phyloP scores from a whole-genome alignment of 768 basidiomycete species.

The Hygrophorus pudorinus region DNA sequence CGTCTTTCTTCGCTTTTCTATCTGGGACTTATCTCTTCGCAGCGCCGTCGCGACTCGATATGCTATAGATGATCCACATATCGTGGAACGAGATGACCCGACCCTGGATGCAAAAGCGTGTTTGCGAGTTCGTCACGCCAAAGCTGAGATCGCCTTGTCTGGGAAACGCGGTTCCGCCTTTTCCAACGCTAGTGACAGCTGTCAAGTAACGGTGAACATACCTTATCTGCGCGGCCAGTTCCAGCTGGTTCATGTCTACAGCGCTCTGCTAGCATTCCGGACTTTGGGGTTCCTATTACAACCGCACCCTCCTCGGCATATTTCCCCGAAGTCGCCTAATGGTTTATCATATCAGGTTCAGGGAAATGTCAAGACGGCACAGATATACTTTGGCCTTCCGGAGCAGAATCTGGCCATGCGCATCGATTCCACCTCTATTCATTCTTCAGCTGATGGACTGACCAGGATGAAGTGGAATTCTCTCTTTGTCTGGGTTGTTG shows the following conservation, averaged over 20 bases:
- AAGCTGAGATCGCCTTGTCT: conserved; percentile 19
- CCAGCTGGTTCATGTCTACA: conserved; percentile 62
- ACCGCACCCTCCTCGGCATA: conserved; percentile 13
- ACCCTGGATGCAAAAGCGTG: conserved; percentile 33
- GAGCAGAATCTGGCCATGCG: conserved; percentile 37
- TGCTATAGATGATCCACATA: conserved; percentile 55
- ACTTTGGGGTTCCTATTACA: conserved; percentile 33
- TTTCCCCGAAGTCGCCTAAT: conserved; percentile 10
- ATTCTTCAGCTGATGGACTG: conserved; percentile 16
- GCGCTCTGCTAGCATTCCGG: conserved; percentile 49
- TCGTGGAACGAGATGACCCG: conserved; percentile 43
- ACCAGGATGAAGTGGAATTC: conserved; percentile 29
- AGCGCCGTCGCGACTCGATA: conserved; percentile 58
- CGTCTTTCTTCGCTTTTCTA: conserved; percentile 31
- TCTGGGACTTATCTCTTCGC: conserved; percentile 44
- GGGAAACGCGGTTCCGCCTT: conserved; percentile 14
- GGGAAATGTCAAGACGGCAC: conserved; percentile 31
- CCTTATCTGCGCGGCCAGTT: conserved; percentile 44
- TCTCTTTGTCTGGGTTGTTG: conserved; percentile 48
- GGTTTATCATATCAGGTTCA: conserved; percentile 19
- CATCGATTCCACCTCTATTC: conserved; percentile 27
- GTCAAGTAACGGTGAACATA: conserved; percentile 37
- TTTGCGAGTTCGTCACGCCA: conserved; percentile 26
- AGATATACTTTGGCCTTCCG: conserved; percentile 38
- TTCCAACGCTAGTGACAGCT: conserved; percentile 26